Base-by-base conservation (phyloP, 805 yeast genomes). In the Spathaspora gorwiae region DNA sequence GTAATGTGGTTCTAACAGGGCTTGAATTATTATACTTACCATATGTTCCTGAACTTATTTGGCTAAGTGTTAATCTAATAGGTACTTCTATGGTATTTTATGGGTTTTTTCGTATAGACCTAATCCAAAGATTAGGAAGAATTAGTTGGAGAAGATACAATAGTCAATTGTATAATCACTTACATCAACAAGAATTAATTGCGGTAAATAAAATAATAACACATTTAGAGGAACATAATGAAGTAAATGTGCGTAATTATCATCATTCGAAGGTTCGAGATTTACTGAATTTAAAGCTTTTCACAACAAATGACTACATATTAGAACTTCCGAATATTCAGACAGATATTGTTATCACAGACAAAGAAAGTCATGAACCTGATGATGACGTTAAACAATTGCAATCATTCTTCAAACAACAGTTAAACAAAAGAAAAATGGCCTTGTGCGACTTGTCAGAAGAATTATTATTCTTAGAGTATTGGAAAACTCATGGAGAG, bases 191-290 rank as follows among this genome's bases (percentile, higher is more conserved):
- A 9, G 75, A 70, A 47, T 49, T 70, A 7, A 37, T 58, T 4
- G 44, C 56, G 7, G 56, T 66, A 11, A 67, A 68, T 48, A 59
- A 61, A 42, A 61, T 72, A 26, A 57, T 72, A 44, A 61, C 63
- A 7, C 65, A 68, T 46, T 72, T 65, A 44, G 76, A 73, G 50
- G 77, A 73, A 54, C 58, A 62, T 47, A 64, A 64, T 45, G 77
- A 73, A 44, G 54, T 68, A 35, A 73, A 71, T 44, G 55, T 69
- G 11, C 55, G 61, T 33, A 72, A 72, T 47, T 73, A 56, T 49
- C 76, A 73, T 52, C 55, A 52, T 40, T 60, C 66, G 37, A 48
- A 59, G 39, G 65, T 64, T 1, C 47, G 68, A 33, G 40, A 46
- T 5, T 39, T 50, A 27, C 32, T 57, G 5, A 50, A 54, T 39